Base-by-base conservation (phyloP, 1,139 yeast genomes). In the Kazachstania sp. region DNA sequence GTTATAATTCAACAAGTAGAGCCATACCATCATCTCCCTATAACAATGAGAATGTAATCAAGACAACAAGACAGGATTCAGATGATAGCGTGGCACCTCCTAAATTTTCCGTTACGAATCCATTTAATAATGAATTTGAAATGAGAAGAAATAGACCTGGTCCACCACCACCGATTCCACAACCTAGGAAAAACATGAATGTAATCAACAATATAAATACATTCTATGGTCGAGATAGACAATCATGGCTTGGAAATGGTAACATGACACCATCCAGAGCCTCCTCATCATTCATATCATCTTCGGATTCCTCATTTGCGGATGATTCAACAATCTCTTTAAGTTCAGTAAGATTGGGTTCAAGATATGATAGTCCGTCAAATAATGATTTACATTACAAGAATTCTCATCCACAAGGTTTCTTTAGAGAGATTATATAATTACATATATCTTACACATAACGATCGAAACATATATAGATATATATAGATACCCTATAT, bases 41-140 rank as follows among this genome's bases (percentile, higher is more conserved):
- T 11, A 26, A n/a, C 9, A 19, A 38, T n/a, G 41, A 38, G 18
- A 38, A 28, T 13, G 34, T 32, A 5, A 18, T 16, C 3, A 38
- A 38, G 19, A 32, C 18, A 9, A 15, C 36, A 13, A 32, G 19
- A 16, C 36, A 15, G 19, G 19, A 6, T 32, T 15, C 36, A 15
- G 3, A 32, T 15, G 30, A 18, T 9, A 37, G 12, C 12, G 15
- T 8, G 2, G 8, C 38, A 18, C 32, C 39, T 32, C 35, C 16
- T 4, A n/a, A 16, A 26, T 28, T 16, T 11, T 7, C 15, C 4
- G 13, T 43, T 9, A 46, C 42, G 2, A 54, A 61, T 44, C 65
- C 65, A 11, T 63, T 59, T 39, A 57, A 51, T 37, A 57, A 59
- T 35, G 65, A 61, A 45, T 58, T 58, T 45, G 53, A 60, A 39